Conservation (phyloP, 371 early-diverging fungal species). For the Mortierella sp. region DNA sequence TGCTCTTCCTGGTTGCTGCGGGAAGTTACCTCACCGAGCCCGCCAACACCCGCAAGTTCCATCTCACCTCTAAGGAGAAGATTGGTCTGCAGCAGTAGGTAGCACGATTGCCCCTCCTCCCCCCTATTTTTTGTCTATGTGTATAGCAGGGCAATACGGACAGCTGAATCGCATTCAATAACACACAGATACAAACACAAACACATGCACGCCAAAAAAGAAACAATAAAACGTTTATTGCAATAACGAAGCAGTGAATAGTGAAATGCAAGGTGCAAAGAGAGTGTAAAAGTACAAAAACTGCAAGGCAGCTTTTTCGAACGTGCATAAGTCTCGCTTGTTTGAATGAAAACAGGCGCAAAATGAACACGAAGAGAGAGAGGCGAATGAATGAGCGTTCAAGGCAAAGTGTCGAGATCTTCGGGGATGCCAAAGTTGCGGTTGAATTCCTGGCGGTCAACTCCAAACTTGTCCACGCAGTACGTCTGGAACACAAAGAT, state of each 20-base stretch:
- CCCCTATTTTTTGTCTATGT: no score
- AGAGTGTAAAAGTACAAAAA: neutral
- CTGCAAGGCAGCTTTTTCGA: neutral
- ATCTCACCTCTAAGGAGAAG: neutral
- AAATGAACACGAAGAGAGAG: neutral
- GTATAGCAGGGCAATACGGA: no score
- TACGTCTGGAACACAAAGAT: conserved; percentile 91
- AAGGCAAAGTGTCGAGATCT: conserved; percentile 83
- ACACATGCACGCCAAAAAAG: neutral
- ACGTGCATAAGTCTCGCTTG: neutral
- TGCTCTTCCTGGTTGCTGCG: neutral
- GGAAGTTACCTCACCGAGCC: neutral
- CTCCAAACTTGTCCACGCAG: conserved; percentile 83
- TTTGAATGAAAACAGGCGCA: neutral
- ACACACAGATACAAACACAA: neutral
- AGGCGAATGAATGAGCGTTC: neutral
- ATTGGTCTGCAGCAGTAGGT: neutral
- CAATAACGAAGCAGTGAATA: neutral
- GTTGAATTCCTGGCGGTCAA: conserved; percentile 80
- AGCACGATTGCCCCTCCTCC: no score
- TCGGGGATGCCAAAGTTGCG: conserved; percentile 83
- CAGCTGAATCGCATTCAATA: neutral
- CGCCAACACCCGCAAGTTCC: conserved; percentile 1
- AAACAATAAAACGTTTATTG: neutral
- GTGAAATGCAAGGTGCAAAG: neutral